phyloP scores from a whole-genome alignment of 2,329 filamentous ascomycete species.

The Neocucurbitaria cava region DNA sequence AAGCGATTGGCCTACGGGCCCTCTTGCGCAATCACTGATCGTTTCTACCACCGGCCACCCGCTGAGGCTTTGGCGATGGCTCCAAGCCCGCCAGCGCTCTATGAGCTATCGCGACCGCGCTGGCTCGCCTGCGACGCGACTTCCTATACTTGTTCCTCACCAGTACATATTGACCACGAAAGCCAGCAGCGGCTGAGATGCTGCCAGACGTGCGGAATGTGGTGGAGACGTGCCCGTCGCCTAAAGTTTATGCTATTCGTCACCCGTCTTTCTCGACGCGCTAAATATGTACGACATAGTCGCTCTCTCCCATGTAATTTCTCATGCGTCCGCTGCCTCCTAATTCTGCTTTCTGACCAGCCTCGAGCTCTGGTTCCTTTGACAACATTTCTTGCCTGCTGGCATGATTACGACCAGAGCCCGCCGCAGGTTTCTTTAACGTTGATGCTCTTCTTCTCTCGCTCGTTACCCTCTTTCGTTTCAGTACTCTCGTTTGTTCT shows the following conservation, averaged over 20 bases:
- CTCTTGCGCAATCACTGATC: neutral
- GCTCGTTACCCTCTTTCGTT: slow-evolving; percentile 36
- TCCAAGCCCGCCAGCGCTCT: neutral
- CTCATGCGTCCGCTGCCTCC: slow-evolving; percentile 21
- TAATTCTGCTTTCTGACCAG: slow-evolving; percentile 20
- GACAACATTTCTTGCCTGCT: slow-evolving; percentile 27
- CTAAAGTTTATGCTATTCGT: slow-evolving; percentile 1
- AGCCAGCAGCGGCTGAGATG: too few relatives aligned
- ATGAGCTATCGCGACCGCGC: neutral
- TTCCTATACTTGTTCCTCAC: too few relatives aligned
- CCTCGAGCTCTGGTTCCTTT: slow-evolving; percentile 21
- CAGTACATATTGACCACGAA: too few relatives aligned
- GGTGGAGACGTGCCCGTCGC: slow-evolving; percentile 18
- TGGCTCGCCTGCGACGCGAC: slow-evolving; percentile 11
- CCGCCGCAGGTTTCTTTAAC: slow-evolving; percentile 33
- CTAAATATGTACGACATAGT: slow-evolving; percentile 25
- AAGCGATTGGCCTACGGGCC: neutral
- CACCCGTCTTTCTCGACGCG: slow-evolving; percentile 15
- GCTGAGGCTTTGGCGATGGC: neutral
- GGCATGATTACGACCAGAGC: slow-evolving; percentile 39
- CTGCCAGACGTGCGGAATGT: slow-evolving; percentile 14
- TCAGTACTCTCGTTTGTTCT: slow-evolving; percentile 41
- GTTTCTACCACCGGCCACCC: neutral
- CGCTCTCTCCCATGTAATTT: slow-evolving; percentile 21
- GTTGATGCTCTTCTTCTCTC: slow-evolving; percentile 34